Conservation (phyloP, 1,284 basidiomycete species). For the Tilletia horrida region DNA sequence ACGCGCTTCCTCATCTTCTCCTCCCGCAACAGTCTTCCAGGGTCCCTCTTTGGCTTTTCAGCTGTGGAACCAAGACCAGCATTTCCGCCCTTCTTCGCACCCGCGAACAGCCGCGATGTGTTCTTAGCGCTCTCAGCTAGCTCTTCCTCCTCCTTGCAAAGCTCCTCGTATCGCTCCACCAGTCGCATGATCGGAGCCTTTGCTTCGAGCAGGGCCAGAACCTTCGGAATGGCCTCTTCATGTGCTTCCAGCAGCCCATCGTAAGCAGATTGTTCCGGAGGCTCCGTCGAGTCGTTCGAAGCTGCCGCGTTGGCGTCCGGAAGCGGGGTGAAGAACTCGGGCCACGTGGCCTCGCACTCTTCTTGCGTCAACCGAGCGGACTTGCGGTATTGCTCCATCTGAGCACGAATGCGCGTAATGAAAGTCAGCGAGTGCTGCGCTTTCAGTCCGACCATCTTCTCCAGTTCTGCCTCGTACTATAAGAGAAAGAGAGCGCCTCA, state of each 20-base stretch:
- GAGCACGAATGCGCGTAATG: constrained; percentile 73
- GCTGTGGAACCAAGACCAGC: background rate
- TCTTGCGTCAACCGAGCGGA: constrained; percentile 78
- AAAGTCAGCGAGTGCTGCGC: constrained; percentile 81
- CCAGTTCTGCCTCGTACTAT: constrained; percentile 79
- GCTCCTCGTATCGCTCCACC: constrained; percentile 82
- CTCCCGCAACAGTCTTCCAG: constrained; percentile 69
- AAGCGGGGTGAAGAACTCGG: constrained; percentile 35
- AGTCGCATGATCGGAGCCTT: constrained; percentile 73
- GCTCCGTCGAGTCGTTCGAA: background rate
- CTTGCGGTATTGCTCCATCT: constrained; percentile 80
- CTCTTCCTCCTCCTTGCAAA: constrained; percentile 86
- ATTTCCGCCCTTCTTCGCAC: constrained; percentile 60
- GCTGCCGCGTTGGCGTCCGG: constrained; percentile 17
- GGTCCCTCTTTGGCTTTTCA: constrained; percentile 56
- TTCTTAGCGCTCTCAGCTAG: constrained; percentile 69
- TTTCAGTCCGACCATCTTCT: constrained; percentile 83
- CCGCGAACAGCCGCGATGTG: constrained; percentile 39
- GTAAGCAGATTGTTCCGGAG: constrained; percentile 25
- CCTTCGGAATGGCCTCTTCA: constrained; percentile 76
- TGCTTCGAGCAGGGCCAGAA: constrained; percentile 73
- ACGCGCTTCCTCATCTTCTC: constrained; percentile 97
- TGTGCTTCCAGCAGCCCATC: constrained; percentile 69
- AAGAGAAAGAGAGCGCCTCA: background rate
- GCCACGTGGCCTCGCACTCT: constrained; percentile 63